Conservation (phyloP, 768 basidiomycete species). For the Ramaria rubella region DNA sequence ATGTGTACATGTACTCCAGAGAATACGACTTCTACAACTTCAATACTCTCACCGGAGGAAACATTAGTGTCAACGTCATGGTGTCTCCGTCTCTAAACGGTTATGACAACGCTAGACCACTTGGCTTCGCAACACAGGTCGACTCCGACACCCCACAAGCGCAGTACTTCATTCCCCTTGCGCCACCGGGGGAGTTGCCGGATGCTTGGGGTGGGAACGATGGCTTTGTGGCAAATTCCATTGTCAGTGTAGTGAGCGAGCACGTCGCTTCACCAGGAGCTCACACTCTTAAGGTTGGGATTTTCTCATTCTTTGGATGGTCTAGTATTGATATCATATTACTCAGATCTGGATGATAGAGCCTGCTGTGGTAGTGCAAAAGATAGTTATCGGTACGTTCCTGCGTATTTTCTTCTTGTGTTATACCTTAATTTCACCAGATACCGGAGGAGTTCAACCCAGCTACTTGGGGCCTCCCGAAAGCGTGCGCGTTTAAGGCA, state of each 20-base stretch:
- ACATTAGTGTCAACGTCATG: conserved; percentile 41
- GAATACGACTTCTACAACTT: conserved; percentile 65
- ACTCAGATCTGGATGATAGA: conserved; percentile 48
- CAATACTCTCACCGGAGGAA: conserved; percentile 40
- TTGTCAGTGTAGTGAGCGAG: conserved; percentile 35
- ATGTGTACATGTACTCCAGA: conserved; percentile 23
- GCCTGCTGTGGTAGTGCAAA: conserved; percentile 53
- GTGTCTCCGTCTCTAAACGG: conserved; percentile 51
- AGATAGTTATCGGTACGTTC: conserved; percentile 49
- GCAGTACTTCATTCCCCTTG: conserved; percentile 40
- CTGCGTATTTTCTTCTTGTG: not conserved
- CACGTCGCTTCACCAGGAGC: conserved; percentile 43
- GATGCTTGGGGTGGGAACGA: conserved; percentile 40
- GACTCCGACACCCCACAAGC: conserved; percentile 39
- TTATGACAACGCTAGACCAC: conserved; percentile 41
- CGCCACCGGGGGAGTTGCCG: conserved; percentile 41
- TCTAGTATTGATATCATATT: not conserved
- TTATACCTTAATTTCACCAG: conserved; percentile 24
- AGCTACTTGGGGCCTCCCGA: conserved; percentile 65
- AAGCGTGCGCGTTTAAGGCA: conserved; percentile 31
- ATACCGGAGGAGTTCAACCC: conserved; percentile 46
- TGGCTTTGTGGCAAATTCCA: conserved; percentile 49
- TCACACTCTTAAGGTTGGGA: conserved; percentile 52
- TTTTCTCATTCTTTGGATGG: not conserved
- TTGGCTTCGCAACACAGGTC: conserved; percentile 45